Evolutionary conservation across 257 asterid genomes (phyloP).

Genomic region (Solanum pinnatisectum): DNA sequence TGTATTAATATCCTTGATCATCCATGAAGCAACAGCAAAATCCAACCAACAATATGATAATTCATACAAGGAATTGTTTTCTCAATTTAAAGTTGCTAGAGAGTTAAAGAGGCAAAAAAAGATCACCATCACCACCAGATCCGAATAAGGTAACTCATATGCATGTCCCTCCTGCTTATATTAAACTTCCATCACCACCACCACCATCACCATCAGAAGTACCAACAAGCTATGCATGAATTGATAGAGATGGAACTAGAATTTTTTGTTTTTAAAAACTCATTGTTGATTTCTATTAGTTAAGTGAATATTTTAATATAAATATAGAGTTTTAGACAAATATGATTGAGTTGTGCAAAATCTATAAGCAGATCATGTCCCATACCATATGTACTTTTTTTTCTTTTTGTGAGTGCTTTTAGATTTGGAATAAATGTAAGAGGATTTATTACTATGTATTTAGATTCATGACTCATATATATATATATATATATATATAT

Average conservation of each 20-base stretch:
- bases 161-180: not conserved
- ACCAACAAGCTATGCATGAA: not conserved
- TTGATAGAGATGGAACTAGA: too few relatives aligned
- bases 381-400: not conserved
- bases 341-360: too few relatives aligned
- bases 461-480: too few relatives aligned
- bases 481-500: too few relatives aligned
- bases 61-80: not conserved
- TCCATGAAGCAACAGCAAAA: not conserved
- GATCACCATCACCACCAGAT: not conserved
- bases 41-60: not conserved
- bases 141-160: not conserved
- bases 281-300: too few relatives aligned
- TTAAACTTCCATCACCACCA: not conserved
- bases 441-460: not conserved
- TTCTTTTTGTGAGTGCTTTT: not conserved
- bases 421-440: not conserved
- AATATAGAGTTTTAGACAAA: too few relatives aligned
- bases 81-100: not conserved
- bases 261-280: too few relatives aligned
- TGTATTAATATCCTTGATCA: not conserved
- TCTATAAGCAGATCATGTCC: not conserved
- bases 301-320: too few relatives aligned
- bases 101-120: not conserved
- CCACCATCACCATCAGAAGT: not conserved